Evolutionary conservation across 2,329 filamentous ascomycete species (phyloP).

Genomic region (Hypoxylon sp.): DNA sequence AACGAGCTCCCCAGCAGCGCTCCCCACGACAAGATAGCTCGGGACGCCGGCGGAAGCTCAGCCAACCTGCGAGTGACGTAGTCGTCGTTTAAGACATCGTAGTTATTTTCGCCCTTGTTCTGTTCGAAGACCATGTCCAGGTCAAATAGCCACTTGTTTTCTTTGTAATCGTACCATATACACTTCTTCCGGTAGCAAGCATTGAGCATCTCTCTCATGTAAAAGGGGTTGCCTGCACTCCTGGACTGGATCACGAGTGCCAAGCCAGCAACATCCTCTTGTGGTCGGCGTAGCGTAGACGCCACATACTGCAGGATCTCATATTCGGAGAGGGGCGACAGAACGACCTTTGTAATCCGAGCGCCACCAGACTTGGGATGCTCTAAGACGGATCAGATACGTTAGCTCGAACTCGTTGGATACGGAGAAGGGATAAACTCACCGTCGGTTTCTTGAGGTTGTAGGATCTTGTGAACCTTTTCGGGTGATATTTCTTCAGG

Average conservation of each 20-base stretch:
- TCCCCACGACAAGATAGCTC: slow-evolving; percentile 85
- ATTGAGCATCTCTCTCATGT: slow-evolving; percentile 88
- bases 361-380: slow-evolving; percentile 57
- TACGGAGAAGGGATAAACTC: slow-evolving; percentile 16
- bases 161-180: slow-evolving; percentile 89
- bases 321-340: slow-evolving; percentile 77
- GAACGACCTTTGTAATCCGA: slow-evolving; percentile 72
- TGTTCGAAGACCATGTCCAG: slow-evolving; percentile 86
- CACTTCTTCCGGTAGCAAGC: slow-evolving; percentile 86
- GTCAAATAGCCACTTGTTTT: slow-evolving; percentile 83
- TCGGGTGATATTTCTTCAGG: slow-evolving; percentile 69
- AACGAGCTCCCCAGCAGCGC: slow-evolving; percentile 83
- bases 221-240: slow-evolving; percentile 88
- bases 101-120: slow-evolving; percentile 80
- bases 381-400: slow-evolving; percentile 45
- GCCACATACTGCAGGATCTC: slow-evolving; percentile 86
- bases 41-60: slow-evolving; percentile 77
- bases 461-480: slow-evolving; percentile 62
- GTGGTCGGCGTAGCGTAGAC: slow-evolving; percentile 76
- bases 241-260: slow-evolving; percentile 89
- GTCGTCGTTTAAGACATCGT: slow-evolving; percentile 79
- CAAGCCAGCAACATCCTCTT: slow-evolving; percentile 77
- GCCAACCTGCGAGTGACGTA: slow-evolving; percentile 82
- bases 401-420: slow-evolving; percentile 17
- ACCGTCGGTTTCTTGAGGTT: slow-evolving; percentile 63